phyloP scores from a whole-genome alignment of 164 flowering plant genomes.

The Kingdonia uniflora region DNA sequence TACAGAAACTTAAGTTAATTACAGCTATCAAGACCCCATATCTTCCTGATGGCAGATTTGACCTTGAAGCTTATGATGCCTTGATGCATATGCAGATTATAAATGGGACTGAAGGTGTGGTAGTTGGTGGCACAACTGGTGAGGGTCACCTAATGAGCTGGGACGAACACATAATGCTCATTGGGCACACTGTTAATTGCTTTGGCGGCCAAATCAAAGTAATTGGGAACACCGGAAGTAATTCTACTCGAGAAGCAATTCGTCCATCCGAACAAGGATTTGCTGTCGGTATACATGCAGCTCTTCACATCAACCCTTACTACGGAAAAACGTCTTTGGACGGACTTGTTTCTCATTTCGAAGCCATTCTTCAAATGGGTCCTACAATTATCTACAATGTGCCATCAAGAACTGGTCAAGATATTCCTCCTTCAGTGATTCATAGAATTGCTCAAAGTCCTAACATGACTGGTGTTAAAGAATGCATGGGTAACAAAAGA shows the following conservation, averaged over 20 bases:
- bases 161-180: constrained; percentile 96
- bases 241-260: constrained; percentile 88
- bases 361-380: constrained; percentile 67
- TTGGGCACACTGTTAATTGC: constrained; percentile 85
- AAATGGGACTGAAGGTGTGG: constrained; percentile 69
- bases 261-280: constrained; percentile 92
- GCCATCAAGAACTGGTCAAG: constrained; percentile 83
- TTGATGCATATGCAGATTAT: constrained; percentile 64
- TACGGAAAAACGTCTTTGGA: constrained; percentile 84
- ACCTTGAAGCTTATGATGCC: constrained; percentile 82
- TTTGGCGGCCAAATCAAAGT: constrained; percentile 81
- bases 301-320: constrained; percentile 90
- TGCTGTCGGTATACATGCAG: constrained; percentile 95
- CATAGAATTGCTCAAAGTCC: constrained; percentile 30
- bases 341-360: constrained; percentile 65
- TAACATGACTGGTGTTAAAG: constrained; percentile 80
- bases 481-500: constrained; percentile 69
- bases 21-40: constrained; percentile 93
- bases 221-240: constrained; percentile 92
- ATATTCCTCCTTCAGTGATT: constrained; percentile 68
- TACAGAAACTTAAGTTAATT: constrained; percentile 57
- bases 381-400: constrained; percentile 83
- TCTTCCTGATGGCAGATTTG: constrained; percentile 87
- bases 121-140: constrained; percentile 93
- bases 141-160: constrained; percentile 96